Base-by-base conservation (phyloP, 2,329 filamentous ascomycete species). In the Leptosphaerulina australis region DNA sequence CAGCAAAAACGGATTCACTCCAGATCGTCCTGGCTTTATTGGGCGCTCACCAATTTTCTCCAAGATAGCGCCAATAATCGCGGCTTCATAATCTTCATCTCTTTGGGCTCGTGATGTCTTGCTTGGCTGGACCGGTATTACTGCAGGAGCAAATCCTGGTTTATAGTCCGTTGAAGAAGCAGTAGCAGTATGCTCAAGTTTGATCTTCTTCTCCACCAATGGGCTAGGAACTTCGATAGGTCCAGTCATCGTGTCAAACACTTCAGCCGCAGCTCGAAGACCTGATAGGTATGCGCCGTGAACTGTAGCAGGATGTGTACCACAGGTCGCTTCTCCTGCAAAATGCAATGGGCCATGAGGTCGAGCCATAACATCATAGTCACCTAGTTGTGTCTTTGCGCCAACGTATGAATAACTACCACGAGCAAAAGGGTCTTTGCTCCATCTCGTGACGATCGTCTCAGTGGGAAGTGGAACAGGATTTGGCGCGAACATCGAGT, bases 351-450 rank as follows among this genome's bases (percentile, higher is more conserved):
- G 96, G 24, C 91, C 92, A 24, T 97, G 80, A 1, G 88, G 79
- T 38, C 83, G 83, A 2, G 94, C 91, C 90, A 99, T 96, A 24
- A 85, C 79, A 69, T 97, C 90, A 73, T 99, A 99, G 70, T 99
- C 94, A 43, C 91, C 88, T 2, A 88, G 83, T 41, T 85, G 82
- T 73, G 96, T 93, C 36, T 85, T 81, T 5, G 91, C 87, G 0
- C 90, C 92, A 1, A 96, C 91, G 58, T 90, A 97, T 2, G 95
- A 99, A 74, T 99, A 99, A 70, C 90, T 97, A 24, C 94, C 94
- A 55, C 88, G 82, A n/a, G 93, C 88, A 71, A 96, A 99, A 14
- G 83, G 86, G 71, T 99, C 94, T 30, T 87, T 88, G 18, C 87
- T 89, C 94, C 94, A 99, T 55, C 93, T 84, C 17, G 94, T 99